A percentile compares a stretch with the other conserved stretches of the same genome.
These are phyloP conservation scores for Phytophthora pini DNA, from an alignment of 352 stramenopile species.

Conservation along the genomic window DNA sequence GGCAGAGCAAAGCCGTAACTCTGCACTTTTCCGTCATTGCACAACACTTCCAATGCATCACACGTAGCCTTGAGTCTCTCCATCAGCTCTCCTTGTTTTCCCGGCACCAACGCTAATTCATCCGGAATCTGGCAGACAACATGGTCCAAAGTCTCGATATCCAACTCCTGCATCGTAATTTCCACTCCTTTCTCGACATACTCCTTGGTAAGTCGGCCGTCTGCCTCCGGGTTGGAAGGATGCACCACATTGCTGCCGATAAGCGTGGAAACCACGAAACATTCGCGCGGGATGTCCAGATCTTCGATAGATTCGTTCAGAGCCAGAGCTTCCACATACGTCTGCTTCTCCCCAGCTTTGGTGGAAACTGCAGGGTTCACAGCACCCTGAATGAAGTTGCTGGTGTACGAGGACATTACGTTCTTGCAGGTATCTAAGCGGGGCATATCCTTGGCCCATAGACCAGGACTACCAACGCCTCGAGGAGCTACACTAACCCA, in stretches of 20 bases:
- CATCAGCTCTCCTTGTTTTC: constrained; percentile 34
- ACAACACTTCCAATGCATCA: constrained; percentile 50
- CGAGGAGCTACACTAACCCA: constrained; percentile 36
- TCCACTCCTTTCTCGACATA: constrained; percentile 59
- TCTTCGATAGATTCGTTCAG: constrained; percentile 73
- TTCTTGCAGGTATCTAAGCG: constrained; percentile 65
- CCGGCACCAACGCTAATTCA: constrained; percentile 32
- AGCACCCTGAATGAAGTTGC: constrained; percentile 71
- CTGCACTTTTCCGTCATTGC: constrained; percentile 52
- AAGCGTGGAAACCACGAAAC: constrained; percentile 63
- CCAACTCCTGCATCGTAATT: constrained; percentile 53
- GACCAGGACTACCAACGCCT: constrained; percentile 64
- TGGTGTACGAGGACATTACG: constrained; percentile 41
- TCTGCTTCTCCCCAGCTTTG: constrained; percentile 52
- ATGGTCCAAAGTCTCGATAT: constrained; percentile 74
- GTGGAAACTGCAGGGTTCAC: constrained; percentile 53
- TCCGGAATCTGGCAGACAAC: constrained; percentile 69
- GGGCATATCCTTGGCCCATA: constrained; percentile 78
- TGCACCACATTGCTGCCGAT: constrained; percentile 62
- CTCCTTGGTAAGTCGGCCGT: constrained; percentile 43
- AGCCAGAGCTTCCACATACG: constrained; percentile 72
- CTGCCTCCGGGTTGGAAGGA: constrained; percentile 33
- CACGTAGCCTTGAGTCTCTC: constrained; percentile 43
- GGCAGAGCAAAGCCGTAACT: constrained; percentile 71
- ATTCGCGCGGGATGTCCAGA: constrained; percentile 64